Evolutionary conservation across 176 grass and related monocot genomes (phyloP).

Genomic region (Oryza nivara): DNA sequence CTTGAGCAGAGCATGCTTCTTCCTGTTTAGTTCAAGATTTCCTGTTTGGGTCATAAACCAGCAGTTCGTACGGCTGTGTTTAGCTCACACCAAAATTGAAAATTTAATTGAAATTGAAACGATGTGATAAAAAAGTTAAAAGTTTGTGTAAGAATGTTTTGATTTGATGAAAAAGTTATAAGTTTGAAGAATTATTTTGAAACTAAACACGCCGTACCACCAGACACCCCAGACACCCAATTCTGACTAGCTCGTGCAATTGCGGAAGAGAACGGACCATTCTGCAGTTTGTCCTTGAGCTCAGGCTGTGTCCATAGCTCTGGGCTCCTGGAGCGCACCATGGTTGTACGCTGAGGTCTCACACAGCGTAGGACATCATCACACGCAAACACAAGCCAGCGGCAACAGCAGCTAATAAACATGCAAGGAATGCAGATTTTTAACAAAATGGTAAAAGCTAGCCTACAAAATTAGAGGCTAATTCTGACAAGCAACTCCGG

Average conservation of each 20-base stretch:
- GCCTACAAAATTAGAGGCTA: constrained; percentile 53
- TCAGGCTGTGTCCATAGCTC: not conserved
- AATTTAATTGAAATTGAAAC: no score
- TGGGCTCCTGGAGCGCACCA: not conserved
- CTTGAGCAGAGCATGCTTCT: no score
- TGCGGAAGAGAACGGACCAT: not conserved
- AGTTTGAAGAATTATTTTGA: no score
- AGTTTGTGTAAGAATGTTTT: no score
- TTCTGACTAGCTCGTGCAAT: no score
- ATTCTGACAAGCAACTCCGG: constrained; percentile 41
- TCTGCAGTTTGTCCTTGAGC: not conserved
- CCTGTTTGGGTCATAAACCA: not conserved
- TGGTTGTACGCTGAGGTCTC: not conserved
- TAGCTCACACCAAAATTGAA: no score
- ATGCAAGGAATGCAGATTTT: constrained; percentile 6
- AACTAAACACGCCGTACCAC: no score
- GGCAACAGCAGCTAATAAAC: not conserved
- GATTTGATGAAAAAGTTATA: no score
- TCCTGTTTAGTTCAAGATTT: not conserved
- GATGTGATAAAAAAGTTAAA: no score
- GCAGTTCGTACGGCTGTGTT: no score
- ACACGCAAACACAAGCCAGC: not conserved
- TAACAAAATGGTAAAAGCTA: constrained; percentile 39
- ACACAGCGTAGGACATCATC: not conserved
- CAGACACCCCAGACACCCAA: no score